Percentiles rank a stretch among this genome's conserved stretches.
These are phyloP conservation scores for Fusarium lyarnte DNA, from an alignment of 2,329 filamentous ascomycete genomes.

Conservation along the genomic window DNA sequence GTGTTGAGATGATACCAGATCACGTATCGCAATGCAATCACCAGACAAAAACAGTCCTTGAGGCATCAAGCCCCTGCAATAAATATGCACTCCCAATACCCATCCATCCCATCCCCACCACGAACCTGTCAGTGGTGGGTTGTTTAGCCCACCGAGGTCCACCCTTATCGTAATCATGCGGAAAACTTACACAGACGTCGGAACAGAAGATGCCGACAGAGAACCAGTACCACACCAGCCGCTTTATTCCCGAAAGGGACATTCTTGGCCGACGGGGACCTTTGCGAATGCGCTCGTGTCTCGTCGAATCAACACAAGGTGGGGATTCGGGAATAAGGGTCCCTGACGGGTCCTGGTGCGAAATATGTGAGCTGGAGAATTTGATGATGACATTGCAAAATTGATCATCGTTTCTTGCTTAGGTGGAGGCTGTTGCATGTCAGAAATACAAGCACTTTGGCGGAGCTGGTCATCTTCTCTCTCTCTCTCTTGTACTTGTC, in stretches of 20 bases:
- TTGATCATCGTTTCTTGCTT: not conserved
- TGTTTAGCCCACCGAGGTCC: not conserved
- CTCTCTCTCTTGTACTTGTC: not conserved
- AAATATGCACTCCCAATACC: not conserved
- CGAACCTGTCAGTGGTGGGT: not conserved
- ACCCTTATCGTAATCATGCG: not conserved
- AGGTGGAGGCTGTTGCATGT: not conserved
- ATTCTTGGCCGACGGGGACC: not conserved
- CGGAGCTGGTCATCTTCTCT: not conserved
- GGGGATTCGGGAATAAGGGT: not conserved
- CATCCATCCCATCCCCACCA: not conserved
- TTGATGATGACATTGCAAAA: not conserved
- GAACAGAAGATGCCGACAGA: not conserved
- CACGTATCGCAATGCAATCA: too few relatives aligned
- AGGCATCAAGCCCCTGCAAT: not conserved
- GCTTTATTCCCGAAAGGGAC: not conserved
- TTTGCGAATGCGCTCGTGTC: not conserved
- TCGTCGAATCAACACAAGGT: not conserved
- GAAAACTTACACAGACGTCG: not conserved
- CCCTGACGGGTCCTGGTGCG: not conserved
- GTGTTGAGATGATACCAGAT: rapidly evolving
- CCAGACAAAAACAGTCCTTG: not conserved
- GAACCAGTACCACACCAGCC: rapidly evolving
- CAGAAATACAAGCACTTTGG: not conserved
- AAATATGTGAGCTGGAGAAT: not conserved